Conservation (phyloP, 1,284 basidiomycete genomes). For the Exsudoporus floridanus region DNA sequence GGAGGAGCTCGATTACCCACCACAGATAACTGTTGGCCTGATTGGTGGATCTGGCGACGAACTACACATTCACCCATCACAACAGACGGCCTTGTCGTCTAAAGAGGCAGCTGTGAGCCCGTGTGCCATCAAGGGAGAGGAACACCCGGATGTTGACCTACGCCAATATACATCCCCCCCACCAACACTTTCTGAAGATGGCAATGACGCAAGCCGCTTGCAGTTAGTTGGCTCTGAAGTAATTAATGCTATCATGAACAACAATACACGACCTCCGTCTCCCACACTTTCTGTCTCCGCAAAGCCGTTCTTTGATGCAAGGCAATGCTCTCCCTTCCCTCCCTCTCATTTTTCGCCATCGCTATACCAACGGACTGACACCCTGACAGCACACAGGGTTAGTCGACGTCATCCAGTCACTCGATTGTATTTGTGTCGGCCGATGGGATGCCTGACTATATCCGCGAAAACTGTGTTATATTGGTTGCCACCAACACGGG, state of each 20-base stretch:
- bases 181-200: conserved; percentile 32
- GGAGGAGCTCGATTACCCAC: background rate
- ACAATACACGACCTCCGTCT: conserved; percentile 12
- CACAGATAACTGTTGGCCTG: background rate
- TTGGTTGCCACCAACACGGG: conserved; percentile 33
- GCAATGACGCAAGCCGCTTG: conserved; percentile 15
- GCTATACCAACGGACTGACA: background rate
- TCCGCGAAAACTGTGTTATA: conserved; percentile 33
- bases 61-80: background rate
- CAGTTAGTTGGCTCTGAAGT: background rate
- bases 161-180: conserved; percentile 20
- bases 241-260: background rate
- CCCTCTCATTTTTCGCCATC: background rate
- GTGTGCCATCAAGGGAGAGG: background rate
- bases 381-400: conserved; percentile 8
- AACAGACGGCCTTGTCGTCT: conserved; percentile 1
- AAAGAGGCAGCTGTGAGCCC: background rate
- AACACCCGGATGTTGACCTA: background rate
- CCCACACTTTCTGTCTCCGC: conserved; percentile 4
- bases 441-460: conserved; percentile 33
- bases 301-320: conserved; percentile 18
- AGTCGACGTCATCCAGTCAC: conserved; percentile 16
- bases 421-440: conserved; percentile 34
- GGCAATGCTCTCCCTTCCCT: conserved; percentile 10
- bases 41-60: background rate